These are phyloP conservation scores for Colletotrichum aenigma DNA, from an alignment of 2,329 filamentous ascomycete genomes.

Conservation along the genomic window DNA sequence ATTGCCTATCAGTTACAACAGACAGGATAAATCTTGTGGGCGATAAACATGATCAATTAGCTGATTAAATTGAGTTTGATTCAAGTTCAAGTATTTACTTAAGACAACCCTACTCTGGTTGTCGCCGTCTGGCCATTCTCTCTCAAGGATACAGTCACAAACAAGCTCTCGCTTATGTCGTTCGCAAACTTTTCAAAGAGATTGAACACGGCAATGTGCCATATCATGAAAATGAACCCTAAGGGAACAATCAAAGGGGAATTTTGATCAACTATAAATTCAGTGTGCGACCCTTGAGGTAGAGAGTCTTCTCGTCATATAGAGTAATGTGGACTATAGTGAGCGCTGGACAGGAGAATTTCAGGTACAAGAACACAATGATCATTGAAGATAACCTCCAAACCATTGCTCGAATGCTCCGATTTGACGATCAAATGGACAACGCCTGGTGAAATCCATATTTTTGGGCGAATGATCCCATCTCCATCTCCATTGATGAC, in stretches of 20 bases:
- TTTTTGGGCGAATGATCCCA: background rate
- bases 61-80: background rate
- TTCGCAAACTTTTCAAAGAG: background rate
- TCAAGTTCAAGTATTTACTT: background rate
- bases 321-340: background rate
- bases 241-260: accelerated
- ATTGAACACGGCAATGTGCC: background rate
- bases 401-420: background rate
- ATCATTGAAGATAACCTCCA: background rate
- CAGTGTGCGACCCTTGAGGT: background rate
- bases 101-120: background rate
- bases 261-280: accelerated
- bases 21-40: background rate
- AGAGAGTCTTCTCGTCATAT: background rate
- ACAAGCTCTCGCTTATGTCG: background rate
- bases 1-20: background rate
- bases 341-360: background rate
- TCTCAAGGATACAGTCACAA: background rate
- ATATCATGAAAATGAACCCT: accelerated
- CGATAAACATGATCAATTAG: background rate
- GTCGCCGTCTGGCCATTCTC: background rate
- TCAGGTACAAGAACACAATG: background rate
- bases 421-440: background rate
- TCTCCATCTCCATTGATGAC: background rate
- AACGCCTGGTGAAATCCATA: background rate